phyloP scores from a whole-genome alignment of 331 rosid species.

The Saraca asoca region DNA sequence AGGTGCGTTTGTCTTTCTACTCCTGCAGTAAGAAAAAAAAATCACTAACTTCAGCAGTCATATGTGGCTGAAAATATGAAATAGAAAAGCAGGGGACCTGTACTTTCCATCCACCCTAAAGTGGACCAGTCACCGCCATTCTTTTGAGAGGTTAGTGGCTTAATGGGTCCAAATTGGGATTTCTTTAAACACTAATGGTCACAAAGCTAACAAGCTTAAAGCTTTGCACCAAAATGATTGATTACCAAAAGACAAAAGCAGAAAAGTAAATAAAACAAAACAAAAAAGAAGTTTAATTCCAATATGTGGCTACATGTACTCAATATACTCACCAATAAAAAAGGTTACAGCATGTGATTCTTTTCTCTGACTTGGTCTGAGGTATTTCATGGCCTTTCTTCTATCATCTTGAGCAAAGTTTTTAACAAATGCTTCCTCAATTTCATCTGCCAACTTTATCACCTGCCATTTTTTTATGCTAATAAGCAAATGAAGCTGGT shows the following conservation, averaged over 20 bases:
- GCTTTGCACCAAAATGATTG: slow-evolving; percentile 41
- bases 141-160: slow-evolving; percentile 53
- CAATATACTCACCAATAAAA: slow-evolving; percentile 70
- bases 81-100: slow-evolving; percentile 45
- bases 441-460: slow-evolving; percentile 68
- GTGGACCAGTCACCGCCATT: slow-evolving; percentile 44
- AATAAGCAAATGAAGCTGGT: slow-evolving; percentile 39
- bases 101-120: slow-evolving; percentile 50
- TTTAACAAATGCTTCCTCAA: slow-evolving; percentile 78
- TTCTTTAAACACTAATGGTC: slow-evolving; percentile 45
- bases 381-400: slow-evolving; percentile 93
- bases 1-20: too few relatives aligned
- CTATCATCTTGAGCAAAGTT: slow-evolving; percentile 70
- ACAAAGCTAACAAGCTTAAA: slow-evolving; percentile 47
- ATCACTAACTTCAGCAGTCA: background rate
- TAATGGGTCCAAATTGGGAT: slow-evolving; percentile 48
- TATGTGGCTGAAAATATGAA: slow-evolving; percentile 34
- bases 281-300: background rate
- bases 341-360: slow-evolving; percentile 85
- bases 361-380: slow-evolving; percentile 72
- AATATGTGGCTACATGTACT: slow-evolving; percentile 16
- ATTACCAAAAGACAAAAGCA: slow-evolving; percentile 33
- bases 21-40: too few relatives aligned
- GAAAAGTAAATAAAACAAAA: slow-evolving; percentile 3
- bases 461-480: slow-evolving; percentile 62